Evolutionary conservation across 1,139 yeast species (phyloP).

Genomic region (Geotrichum australiense): DNA sequence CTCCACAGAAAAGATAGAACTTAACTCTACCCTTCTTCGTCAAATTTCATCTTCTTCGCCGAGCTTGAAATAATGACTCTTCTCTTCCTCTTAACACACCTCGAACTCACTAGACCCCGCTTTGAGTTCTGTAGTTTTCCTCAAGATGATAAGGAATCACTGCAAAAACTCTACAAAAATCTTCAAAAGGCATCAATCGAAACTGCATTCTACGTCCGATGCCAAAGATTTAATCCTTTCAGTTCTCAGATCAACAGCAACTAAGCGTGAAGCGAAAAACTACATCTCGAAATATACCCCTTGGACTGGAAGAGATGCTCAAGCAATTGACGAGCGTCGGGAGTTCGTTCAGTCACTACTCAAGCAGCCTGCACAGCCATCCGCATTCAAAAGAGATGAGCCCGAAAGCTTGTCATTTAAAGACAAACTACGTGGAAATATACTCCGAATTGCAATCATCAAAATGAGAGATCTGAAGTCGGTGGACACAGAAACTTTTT

Average conservation of each 20-base stretch:
- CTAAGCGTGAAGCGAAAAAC: slow-evolving; percentile 58
- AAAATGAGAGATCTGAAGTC: slow-evolving; percentile 39
- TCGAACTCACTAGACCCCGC: too few relatives aligned
- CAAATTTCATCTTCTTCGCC: too few relatives aligned
- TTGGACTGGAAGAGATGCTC: slow-evolving; percentile 18
- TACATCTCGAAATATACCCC: slow-evolving; percentile 45
- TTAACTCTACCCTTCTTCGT: too few relatives aligned
- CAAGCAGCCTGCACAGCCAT: slow-evolving; percentile 28
- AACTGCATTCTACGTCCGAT: slow-evolving; percentile 18
- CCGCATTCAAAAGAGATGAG: slow-evolving; percentile 23
- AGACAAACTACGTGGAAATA: slow-evolving; percentile 20
- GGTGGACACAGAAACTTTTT: slow-evolving; percentile 35
- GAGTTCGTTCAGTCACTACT: slow-evolving; percentile 19
- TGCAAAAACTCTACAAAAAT: neutral
- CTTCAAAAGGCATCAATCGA: slow-evolving; percentile 4
- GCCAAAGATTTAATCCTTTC: slow-evolving; percentile 47
- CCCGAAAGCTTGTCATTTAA: too few relatives aligned
- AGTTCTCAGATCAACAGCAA: slow-evolving; percentile 56
- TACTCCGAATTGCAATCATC: slow-evolving; percentile 46
- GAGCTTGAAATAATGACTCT: too few relatives aligned
- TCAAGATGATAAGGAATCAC: too few relatives aligned
- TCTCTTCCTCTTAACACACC: too few relatives aligned
- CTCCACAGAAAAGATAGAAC: too few relatives aligned
- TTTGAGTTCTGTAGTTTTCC: too few relatives aligned
- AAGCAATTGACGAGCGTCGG: slow-evolving; percentile 24